Evolutionary conservation across 331 rosid genomes (phyloP).

Genomic region (Prunus yedoensis): DNA sequence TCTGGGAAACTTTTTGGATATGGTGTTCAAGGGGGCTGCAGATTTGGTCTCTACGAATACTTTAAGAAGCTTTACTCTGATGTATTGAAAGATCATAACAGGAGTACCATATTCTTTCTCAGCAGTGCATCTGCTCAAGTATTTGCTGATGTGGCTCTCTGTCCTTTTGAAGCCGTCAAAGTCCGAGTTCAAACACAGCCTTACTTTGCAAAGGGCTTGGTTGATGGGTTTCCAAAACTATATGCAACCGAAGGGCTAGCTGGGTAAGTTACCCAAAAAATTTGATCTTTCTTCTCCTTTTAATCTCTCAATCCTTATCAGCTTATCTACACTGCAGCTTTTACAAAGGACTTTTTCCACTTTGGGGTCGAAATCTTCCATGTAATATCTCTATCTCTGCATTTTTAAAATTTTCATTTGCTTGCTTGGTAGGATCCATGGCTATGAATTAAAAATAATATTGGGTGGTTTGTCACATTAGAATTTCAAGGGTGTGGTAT

Average conservation of each 20-base stretch:
- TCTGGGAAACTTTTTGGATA: slow-evolving; percentile 67
- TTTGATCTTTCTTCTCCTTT: neutral
- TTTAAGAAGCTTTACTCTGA: slow-evolving; percentile 59
- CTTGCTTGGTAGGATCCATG: neutral
- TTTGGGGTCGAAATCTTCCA: slow-evolving; percentile 84
- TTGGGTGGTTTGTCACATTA: neutral
- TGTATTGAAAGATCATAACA: slow-evolving; percentile 30
- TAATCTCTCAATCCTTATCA: slow-evolving; percentile 14
- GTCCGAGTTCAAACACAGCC: slow-evolving; percentile 65
- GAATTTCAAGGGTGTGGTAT: slow-evolving; percentile 5
- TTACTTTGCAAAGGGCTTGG: slow-evolving; percentile 56
- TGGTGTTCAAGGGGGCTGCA: slow-evolving; percentile 72
- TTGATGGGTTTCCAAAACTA: slow-evolving; percentile 58
- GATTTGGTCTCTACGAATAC: slow-evolving; percentile 73
- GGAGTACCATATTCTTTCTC: slow-evolving; percentile 53
- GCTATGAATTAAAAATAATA: neutral
- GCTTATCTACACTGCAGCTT: slow-evolving; percentile 42
- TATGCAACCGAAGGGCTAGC: slow-evolving; percentile 53
- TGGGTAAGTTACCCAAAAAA: slow-evolving; percentile 31
- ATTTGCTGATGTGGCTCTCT: slow-evolving; percentile 66
- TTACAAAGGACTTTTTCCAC: slow-evolving; percentile 60
- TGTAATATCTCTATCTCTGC: slow-evolving; percentile 41
- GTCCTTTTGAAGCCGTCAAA: slow-evolving; percentile 80
- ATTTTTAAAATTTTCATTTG: slow-evolving; percentile 5
- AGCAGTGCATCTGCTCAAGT: slow-evolving; percentile 70